phyloP scores from a whole-genome alignment of 164 flowering plant genomes.

The Dillenia suffruticosa region DNA sequence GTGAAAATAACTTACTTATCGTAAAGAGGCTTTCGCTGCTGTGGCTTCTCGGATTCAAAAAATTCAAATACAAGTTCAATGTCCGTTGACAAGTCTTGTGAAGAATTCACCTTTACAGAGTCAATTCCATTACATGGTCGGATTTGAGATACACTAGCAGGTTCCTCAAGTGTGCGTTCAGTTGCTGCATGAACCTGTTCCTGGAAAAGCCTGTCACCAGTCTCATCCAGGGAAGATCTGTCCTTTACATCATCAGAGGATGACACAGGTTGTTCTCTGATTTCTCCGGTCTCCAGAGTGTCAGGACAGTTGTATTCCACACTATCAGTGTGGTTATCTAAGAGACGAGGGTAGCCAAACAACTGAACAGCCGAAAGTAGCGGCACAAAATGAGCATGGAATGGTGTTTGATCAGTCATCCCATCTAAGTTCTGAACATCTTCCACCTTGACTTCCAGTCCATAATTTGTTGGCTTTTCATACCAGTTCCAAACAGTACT shows the following conservation, averaged over 20 bases:
- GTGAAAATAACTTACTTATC: conserved; percentile 9
- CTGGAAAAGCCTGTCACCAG: neutral
- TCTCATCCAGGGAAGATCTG: conserved; percentile 1
- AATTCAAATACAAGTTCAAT: conserved; percentile 12
- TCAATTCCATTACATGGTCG: neutral
- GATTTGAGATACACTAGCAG: neutral
- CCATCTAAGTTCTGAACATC: conserved; percentile 1
- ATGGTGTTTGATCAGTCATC: conserved; percentile 3
- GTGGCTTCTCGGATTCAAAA: conserved; percentile 14
- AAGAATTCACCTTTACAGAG: neutral
- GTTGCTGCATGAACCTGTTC: neutral
- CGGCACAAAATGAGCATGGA: conserved; percentile 15
- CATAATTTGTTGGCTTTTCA: conserved; percentile 17
- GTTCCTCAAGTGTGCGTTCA: neutral
- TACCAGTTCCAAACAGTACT: conserved; percentile 18
- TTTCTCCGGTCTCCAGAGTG: conserved; percentile 2
- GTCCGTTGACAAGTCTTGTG: conserved; percentile 3
- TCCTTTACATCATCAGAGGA: neutral
- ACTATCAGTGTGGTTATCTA: neutral
- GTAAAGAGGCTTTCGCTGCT: conserved; percentile 10
- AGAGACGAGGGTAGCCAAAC: conserved; percentile 5
- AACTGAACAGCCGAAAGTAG: conserved; percentile 17
- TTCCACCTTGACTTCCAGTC: conserved; percentile 13
- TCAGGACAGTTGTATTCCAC: neutral
- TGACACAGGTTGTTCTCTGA: neutral